phyloP scores from a whole-genome alignment of 257 asterid species.

The Gentiana straminea region DNA sequence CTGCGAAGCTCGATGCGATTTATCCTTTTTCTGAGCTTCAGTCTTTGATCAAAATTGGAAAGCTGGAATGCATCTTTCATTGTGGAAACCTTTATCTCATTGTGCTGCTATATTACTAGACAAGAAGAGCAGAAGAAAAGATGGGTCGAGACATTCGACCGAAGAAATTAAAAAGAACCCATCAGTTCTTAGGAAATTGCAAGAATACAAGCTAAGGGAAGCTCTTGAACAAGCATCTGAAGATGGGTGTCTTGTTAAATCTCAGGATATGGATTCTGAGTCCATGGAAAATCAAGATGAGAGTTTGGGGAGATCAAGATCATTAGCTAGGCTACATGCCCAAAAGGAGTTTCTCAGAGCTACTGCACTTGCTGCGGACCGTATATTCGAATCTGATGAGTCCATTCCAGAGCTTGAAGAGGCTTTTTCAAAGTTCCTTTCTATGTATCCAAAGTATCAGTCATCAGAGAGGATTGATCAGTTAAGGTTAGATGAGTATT shows the following conservation, averaged over 20 bases:
- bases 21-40: conserved; percentile 16
- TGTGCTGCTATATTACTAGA: conserved; percentile 89
- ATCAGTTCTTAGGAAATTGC: conserved; percentile 57
- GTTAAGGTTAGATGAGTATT: conserved; percentile 76
- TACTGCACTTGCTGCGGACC: conserved; percentile 91
- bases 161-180: conserved; percentile 64
- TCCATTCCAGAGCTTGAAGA: conserved; percentile 58
- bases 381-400: conserved; percentile 52
- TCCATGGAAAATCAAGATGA: conserved; percentile 52
- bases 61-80: conserved; percentile 87
- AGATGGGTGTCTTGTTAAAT: conserved; percentile 77
- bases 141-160: conserved; percentile 45
- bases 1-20: conserved; percentile 22
- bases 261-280: conserved; percentile 72
- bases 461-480: conserved; percentile 83
- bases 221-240: conserved; percentile 99
- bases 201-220: conserved; percentile 81
- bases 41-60: conserved; percentile 18
- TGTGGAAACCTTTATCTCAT: conserved; percentile 97
- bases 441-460: conserved; percentile 87
- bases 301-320: conserved; percentile 73
- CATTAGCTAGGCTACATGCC: conserved; percentile 80
- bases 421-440: conserved; percentile 71
- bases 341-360: conserved; percentile 92
- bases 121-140: conserved; percentile 81